phyloP scores from a whole-genome alignment of 345 rosid species.

The Triadica sebifera region DNA sequence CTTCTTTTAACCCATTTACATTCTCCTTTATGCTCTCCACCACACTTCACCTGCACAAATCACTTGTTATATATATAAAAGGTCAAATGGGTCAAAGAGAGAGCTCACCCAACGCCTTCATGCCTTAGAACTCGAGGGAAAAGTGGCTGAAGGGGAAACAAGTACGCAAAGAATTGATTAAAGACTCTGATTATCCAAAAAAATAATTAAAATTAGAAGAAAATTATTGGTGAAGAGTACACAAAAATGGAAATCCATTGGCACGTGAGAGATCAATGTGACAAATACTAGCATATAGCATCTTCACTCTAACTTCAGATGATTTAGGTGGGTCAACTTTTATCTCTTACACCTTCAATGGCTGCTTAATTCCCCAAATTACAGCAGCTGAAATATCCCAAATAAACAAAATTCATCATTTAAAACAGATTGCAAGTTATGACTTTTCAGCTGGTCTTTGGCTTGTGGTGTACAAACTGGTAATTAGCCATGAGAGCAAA shows the following conservation, averaged over 20 bases:
- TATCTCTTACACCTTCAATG: constrained; percentile 52
- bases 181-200: not conserved
- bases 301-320: constrained; percentile 56
- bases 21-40: constrained; percentile 66
- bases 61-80: not conserved
- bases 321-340: constrained; percentile 63
- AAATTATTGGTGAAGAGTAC: not conserved
- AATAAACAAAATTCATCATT: not conserved
- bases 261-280: constrained; percentile 45
- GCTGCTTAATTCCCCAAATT: constrained; percentile 50
- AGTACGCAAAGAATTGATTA: too few species aligned
- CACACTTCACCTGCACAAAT: constrained; percentile 27
- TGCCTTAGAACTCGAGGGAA: constrained; percentile 76
- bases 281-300: constrained; percentile 63
- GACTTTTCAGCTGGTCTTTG: too few species aligned
- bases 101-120: constrained; percentile 70
- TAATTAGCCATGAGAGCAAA: too few species aligned
- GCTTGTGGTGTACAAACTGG: too few species aligned
- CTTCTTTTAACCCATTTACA: constrained; percentile 46
- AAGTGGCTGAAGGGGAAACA: constrained; percentile 30
- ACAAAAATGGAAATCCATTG: constrained; percentile 38
- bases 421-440: too few species aligned
- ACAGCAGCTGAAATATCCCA: constrained; percentile 41
- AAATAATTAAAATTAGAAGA: not conserved
- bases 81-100: not conserved